Evolutionary conservation across 768 basidiomycete species (phyloP).

Genomic region (Phylloporus scabripes): DNA sequence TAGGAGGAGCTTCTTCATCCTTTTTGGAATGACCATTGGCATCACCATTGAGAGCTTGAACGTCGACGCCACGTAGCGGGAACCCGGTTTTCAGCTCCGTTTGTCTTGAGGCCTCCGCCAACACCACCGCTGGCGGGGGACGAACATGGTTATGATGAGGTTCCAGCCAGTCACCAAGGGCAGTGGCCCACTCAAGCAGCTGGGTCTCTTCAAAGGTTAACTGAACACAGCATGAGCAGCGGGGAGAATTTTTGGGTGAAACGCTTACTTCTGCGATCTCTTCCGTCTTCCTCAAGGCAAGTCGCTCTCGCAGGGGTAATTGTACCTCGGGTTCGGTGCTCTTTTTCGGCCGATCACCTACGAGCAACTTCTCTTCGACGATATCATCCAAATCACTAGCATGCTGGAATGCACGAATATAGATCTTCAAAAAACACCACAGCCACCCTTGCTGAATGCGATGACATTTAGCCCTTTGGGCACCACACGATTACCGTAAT

Average conservation of each 20-base stretch:
- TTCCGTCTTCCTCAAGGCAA: constrained; percentile 43
- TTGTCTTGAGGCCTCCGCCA: constrained; percentile 71
- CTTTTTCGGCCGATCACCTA: constrained; percentile 75
- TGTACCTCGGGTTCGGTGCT: constrained; percentile 45
- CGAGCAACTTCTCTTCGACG: constrained; percentile 75
- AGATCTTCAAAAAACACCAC: constrained; percentile 63
- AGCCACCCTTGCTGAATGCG: constrained; percentile 63
- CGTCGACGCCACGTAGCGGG: constrained; percentile 59
- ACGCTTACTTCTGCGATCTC: constrained; percentile 49
- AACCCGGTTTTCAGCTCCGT: constrained; percentile 66
- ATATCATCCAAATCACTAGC: constrained; percentile 76
- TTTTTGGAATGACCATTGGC: constrained; percentile 50
- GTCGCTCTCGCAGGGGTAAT: constrained; percentile 53
- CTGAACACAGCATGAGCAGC: constrained; percentile 32
- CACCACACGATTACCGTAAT: neutral
- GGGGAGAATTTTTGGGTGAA: neutral
- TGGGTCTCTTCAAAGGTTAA: constrained; percentile 58
- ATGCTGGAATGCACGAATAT: constrained; percentile 71
- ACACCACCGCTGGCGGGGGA: constrained; percentile 61
- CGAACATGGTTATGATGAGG: constrained; percentile 71
- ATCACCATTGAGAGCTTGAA: constrained; percentile 30
- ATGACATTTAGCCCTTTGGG: neutral
- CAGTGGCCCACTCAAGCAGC: constrained; percentile 54
- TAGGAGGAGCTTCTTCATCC: constrained; percentile 64
- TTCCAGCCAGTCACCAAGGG: constrained; percentile 69